phyloP scores from a whole-genome alignment of 2,329 filamentous ascomycete species.

The Cadophora sp. region DNA sequence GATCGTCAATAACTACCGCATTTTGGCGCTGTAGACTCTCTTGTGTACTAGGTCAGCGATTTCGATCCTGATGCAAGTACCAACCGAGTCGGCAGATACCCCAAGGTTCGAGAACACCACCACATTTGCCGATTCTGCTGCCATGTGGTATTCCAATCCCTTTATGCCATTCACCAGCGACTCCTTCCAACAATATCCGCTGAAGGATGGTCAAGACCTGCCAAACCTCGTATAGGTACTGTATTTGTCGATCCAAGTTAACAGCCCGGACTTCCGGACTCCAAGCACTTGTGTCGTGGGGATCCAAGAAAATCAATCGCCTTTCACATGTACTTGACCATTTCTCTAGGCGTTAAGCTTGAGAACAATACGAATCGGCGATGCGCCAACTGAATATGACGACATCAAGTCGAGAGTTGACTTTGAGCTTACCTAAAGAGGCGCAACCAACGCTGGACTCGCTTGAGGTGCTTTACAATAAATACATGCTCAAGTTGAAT shows the following conservation, averaged over 20 bases:
- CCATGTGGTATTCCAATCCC: not conserved
- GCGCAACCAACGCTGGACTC: too few species aligned
- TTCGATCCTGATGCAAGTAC: not conserved
- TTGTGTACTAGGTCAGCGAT: not conserved
- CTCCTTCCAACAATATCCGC: not conserved
- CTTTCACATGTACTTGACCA: not conserved
- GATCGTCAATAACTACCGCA: not conserved
- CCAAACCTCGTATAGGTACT: too few species aligned
- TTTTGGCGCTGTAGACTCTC: not conserved
- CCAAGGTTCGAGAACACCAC: not conserved
- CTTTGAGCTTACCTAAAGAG: too few species aligned
- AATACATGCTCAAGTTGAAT: too few species aligned
- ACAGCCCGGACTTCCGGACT: not conserved
- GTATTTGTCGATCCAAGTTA: too few species aligned
- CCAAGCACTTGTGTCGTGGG: not conserved
- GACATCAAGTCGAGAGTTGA: not conserved
- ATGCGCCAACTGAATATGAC: not conserved
- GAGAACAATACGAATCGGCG: too few species aligned
- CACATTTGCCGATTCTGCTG: not conserved
- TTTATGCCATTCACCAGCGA: not conserved
- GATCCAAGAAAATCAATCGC: not conserved
- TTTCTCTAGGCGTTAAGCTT: too few species aligned
- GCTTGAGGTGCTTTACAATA: too few species aligned
- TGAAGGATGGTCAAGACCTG: not conserved
- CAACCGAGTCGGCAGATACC: not conserved